These are phyloP conservation scores for Helicocarpus griseus DNA, from an alignment of 2,329 filamentous ascomycete genomes.

Conservation along the genomic window DNA sequence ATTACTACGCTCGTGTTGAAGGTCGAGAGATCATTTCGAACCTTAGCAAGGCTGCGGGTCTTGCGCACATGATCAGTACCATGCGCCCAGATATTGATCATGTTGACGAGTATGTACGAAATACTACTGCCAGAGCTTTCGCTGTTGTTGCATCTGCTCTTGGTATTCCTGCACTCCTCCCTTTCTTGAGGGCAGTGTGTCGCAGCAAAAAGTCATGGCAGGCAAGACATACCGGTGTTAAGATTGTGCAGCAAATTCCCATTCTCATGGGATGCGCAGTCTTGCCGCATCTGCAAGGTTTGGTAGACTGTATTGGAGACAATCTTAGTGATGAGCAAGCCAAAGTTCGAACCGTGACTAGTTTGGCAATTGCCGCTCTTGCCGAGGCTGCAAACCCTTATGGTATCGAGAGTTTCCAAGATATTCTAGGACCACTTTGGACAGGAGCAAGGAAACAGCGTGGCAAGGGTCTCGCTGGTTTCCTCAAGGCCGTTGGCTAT, in stretches of 20 bases:
- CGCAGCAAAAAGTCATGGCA: constrained; percentile 99
- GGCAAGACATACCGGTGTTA: constrained; percentile 92
- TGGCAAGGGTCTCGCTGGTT: constrained; percentile 89
- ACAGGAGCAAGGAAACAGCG: constrained; percentile 92
- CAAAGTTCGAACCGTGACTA: constrained; percentile 93
- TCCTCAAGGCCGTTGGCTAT: constrained; percentile 93
- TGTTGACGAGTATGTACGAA: constrained; percentile 94
- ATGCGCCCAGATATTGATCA: constrained; percentile 99
- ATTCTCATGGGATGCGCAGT: constrained; percentile 98
- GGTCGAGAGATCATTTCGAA: constrained; percentile 99
- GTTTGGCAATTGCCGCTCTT: constrained; percentile 84
- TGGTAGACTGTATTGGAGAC: constrained; percentile 92
- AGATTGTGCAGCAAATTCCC: constrained; percentile 97
- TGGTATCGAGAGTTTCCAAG: constrained; percentile 97
- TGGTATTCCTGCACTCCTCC: constrained; percentile 87
- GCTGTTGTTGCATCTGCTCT: constrained; percentile 94
- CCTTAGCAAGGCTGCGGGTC: constrained; percentile 86
- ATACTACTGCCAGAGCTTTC: constrained; percentile 93
- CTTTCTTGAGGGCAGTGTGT: constrained; percentile 91
- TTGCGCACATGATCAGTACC: constrained; percentile 98
- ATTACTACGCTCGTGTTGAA: constrained; percentile 97
- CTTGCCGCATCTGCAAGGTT: constrained; percentile 83
- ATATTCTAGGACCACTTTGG: constrained; percentile 95
- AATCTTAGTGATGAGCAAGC: constrained; percentile 97
- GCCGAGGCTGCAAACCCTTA: constrained; percentile 96